These are phyloP conservation scores for Fagus crenata DNA, from an alignment of 306 rosid genomes.

Conservation along the genomic window DNA sequence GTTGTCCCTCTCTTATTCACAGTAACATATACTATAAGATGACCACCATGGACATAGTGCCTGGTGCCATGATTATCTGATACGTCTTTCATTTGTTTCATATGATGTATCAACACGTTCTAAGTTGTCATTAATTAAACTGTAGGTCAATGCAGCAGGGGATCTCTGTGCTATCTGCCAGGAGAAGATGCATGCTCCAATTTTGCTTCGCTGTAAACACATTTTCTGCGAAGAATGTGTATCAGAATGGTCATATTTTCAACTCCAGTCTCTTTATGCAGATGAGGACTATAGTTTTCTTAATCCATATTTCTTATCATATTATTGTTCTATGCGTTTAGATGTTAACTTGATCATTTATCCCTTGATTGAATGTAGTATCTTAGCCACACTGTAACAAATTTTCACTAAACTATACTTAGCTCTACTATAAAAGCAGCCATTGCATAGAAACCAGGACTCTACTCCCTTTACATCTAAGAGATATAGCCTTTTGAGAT, in stretches of 20 bases:
- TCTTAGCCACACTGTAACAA: too few relatives aligned
- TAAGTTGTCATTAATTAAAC: constrained; percentile 21
- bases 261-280: not conserved
- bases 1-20: not conserved
- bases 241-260: constrained; percentile 71
- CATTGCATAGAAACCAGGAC: too few relatives aligned
- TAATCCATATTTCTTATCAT: not conserved
- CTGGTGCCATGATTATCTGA: not conserved
- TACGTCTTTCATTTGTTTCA: not conserved
- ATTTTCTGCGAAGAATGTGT: constrained; percentile 98
- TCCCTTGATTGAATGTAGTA: not conserved
- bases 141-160: constrained; percentile 85
- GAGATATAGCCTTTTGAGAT: too few relatives aligned
- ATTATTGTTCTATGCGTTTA: not conserved
- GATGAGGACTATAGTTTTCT: constrained; percentile 18
- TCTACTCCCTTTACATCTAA: too few relatives aligned
- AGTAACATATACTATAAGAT: not conserved
- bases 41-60: not conserved
- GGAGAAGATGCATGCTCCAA: constrained; percentile 97
- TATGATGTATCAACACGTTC: not conserved
- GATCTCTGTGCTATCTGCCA: constrained; percentile 99
- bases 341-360: not conserved
- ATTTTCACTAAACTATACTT: too few relatives aligned
- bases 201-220: constrained; percentile 91
- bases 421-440: too few relatives aligned